Conservation (phyloP, 495 filamentous ascomycete genomes). For the Penicillium silybi region DNA sequence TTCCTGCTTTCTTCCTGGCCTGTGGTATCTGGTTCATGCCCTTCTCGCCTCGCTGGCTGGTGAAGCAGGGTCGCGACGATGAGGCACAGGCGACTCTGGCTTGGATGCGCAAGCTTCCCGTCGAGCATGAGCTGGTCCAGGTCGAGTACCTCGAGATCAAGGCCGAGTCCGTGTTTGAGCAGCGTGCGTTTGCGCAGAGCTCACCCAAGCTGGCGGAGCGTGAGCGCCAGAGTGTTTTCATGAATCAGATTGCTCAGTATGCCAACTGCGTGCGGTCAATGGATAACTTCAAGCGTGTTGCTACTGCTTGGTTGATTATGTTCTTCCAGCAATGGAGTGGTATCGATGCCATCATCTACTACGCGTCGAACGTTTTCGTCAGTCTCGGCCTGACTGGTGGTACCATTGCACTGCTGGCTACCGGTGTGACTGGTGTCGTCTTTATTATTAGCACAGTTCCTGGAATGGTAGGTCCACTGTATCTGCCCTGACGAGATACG, state of each 20-base stretch:
- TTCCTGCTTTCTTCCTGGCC: slow-evolving; percentile 40
- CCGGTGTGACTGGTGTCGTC: slow-evolving; percentile 59
- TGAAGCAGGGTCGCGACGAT: slow-evolving; percentile 45
- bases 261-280: slow-evolving; percentile 31
- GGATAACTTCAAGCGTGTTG: slow-evolving; percentile 40
- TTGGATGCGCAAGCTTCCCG: slow-evolving; percentile 43
- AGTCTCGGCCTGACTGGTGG: slow-evolving; percentile 83
- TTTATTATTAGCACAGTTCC: slow-evolving; percentile 72
- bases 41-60: slow-evolving; percentile 47
- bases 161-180: slow-evolving; percentile 38
- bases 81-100: slow-evolving; percentile 44
- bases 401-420: slow-evolving; percentile 63
- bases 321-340: slow-evolving; percentile 44
- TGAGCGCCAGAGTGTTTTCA: slow-evolving; percentile 25
- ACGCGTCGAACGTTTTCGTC: slow-evolving; percentile 44
- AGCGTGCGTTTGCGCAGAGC: slow-evolving; percentile 32
- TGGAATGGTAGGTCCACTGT: slow-evolving; percentile 63
- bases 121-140: slow-evolving; percentile 36
- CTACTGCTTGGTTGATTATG: slow-evolving; percentile 37
- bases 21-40: slow-evolving; percentile 43
- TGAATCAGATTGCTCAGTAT: slow-evolving; percentile 38
- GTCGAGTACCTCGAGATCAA: slow-evolving; percentile 45
- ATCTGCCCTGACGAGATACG: slow-evolving; percentile 36
- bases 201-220: slow-evolving; percentile 32
- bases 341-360: slow-evolving; percentile 39